Conservation (phyloP, 495 filamentous ascomycete species). For the Xylaria cubensis region DNA sequence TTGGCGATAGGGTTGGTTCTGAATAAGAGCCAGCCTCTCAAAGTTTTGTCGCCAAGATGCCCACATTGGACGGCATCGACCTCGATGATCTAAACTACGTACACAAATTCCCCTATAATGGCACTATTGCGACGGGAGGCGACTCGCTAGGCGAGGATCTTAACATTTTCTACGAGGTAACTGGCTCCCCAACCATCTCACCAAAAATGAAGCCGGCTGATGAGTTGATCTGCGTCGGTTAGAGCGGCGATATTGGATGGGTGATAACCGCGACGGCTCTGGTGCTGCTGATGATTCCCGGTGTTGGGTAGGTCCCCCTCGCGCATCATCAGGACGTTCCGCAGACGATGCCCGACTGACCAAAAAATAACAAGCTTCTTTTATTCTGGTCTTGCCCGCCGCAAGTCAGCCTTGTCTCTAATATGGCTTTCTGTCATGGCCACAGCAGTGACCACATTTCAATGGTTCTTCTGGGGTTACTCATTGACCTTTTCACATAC, state of each 20-base stretch:
- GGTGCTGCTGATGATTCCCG: conserved; percentile 97
- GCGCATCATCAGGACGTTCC: conserved; percentile 17
- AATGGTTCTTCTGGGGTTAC: conserved; percentile 99
- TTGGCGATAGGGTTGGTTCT: not conserved
- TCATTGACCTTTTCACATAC: conserved; percentile 90
- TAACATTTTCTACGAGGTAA: conserved; percentile 83
- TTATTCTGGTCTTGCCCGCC: conserved; percentile 95
- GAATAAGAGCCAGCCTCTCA: conserved; percentile 15
- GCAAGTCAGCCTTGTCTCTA: conserved; percentile 92
- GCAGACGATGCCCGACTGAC: conserved; percentile 26
- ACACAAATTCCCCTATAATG: conserved; percentile 66
- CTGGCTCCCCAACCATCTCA: conserved; percentile 4
- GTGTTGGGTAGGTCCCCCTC: conserved; percentile 67
- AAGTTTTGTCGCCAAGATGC: conserved; percentile 38
- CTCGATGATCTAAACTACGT: conserved; percentile 55
- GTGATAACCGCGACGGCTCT: conserved; percentile 86
- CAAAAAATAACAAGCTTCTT: conserved; percentile 69
- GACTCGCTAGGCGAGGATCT: conserved; percentile 76
- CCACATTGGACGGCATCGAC: conserved; percentile 46
- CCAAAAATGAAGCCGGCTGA: conserved; percentile 5
- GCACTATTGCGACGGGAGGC: conserved; percentile 69
- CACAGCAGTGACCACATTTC: conserved; percentile 87
- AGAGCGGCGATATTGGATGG: conserved; percentile 93
- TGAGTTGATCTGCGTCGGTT: conserved; percentile 10
- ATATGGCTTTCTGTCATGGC: conserved; percentile 98